Percentiles rank a stretch among this genome's conserved stretches.
Conservation (phyloP, 441 rosid species). For the Cnidoscolus chayamansa region DNA sequence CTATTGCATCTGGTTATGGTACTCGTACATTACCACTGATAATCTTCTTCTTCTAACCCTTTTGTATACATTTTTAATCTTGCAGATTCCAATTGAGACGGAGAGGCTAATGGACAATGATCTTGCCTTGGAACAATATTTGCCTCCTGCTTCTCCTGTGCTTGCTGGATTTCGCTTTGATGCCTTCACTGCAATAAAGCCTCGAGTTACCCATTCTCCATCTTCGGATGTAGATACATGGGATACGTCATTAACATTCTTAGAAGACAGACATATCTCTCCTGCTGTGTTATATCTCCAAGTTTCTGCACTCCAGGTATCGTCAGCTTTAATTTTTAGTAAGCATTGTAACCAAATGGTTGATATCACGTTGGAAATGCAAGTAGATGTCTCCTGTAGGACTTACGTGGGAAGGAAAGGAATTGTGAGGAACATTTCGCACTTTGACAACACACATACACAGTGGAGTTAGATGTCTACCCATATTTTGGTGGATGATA, state of each 20-base stretch:
- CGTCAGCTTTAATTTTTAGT: background rate
- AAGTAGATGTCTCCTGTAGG: background rate
- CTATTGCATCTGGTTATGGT: background rate
- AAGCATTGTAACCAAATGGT: background rate
- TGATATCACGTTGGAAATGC: background rate
- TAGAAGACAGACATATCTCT: slow-evolving; percentile 72
- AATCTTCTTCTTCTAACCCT: background rate
- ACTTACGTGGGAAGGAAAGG: background rate
- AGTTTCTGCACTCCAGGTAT: slow-evolving; percentile 86
- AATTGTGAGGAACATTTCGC: background rate
- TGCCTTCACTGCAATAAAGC: slow-evolving; percentile 73
- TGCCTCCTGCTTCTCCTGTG: slow-evolving; percentile 72
- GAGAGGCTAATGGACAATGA: slow-evolving; percentile 69
- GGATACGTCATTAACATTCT: slow-evolving; percentile 53
- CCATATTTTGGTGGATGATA: background rate
- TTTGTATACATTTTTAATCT: background rate
- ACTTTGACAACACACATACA: background rate
- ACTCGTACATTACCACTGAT: background rate
- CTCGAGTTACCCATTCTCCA: slow-evolving; percentile 75
- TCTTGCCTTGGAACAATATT: slow-evolving; percentile 66
- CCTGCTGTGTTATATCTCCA: slow-evolving; percentile 72
- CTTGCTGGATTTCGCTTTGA: slow-evolving; percentile 83
- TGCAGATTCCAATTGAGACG: slow-evolving; percentile 70
- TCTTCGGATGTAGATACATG: slow-evolving; percentile 56
- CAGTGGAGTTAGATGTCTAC: no score